These are phyloP conservation scores for Pythium sp. DNA, from an alignment of 352 stramenopile species.

Conservation along the genomic window DNA sequence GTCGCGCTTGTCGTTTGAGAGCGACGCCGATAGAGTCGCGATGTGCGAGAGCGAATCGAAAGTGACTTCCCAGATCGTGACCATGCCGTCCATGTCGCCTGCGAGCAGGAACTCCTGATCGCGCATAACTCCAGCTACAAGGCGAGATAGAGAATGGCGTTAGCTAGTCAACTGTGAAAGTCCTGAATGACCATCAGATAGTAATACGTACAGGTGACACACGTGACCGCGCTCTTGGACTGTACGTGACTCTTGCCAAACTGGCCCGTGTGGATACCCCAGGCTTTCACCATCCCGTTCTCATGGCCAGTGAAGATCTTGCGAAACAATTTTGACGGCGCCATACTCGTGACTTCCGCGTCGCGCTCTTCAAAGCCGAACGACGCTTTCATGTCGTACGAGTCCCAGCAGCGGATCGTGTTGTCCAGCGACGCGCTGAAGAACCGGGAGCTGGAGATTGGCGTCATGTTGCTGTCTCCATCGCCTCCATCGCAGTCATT, in stretches of 20 bases:
- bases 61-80: slow-evolving; percentile 59
- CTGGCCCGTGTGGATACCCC: slow-evolving; percentile 61
- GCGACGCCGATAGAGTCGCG: not conserved
- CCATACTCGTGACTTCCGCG: slow-evolving; percentile 63
- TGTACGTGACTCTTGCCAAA: slow-evolving; percentile 25
- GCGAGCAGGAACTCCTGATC: slow-evolving; percentile 60
- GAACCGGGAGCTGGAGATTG: slow-evolving; percentile 35
- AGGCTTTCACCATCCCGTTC: slow-evolving; percentile 52
- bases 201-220: slow-evolving; percentile 32
- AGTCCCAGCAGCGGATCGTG: slow-evolving; percentile 74
- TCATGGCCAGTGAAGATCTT: slow-evolving; percentile 68
- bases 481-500: not conserved
- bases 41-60: slow-evolving; percentile 31
- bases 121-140: slow-evolving; percentile 41
- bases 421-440: slow-evolving; percentile 70
- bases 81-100: slow-evolving; percentile 39
- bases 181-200: not conserved
- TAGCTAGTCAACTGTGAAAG: not conserved
- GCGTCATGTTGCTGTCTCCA: slow-evolving; percentile 12
- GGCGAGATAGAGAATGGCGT: not conserved
- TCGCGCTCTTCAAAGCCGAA: slow-evolving; percentile 68
- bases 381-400: slow-evolving; percentile 58
- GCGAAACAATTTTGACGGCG: slow-evolving; percentile 39
- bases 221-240: slow-evolving; percentile 41
- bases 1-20: slow-evolving; percentile 31